Evolutionary conservation across 169 alveolate genomes (phyloP).

Genomic region (Cryptosporidium bovis): DNA sequence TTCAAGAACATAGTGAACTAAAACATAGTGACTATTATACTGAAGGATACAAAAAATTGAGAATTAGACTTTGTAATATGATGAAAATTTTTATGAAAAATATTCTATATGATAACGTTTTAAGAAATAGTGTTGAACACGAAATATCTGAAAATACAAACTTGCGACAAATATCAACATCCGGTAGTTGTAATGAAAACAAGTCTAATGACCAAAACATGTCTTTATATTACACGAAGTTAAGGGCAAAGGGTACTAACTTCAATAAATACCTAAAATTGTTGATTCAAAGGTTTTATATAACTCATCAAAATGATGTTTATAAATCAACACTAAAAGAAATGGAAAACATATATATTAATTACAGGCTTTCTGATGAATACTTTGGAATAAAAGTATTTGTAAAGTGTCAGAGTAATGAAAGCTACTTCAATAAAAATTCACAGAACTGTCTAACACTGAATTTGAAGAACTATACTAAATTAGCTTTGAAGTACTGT

Average conservation of each 20-base stretch:
- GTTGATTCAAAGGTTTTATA: conserved; percentile 23
- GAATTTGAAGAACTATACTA: conserved; percentile 37
- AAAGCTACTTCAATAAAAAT: neutral
- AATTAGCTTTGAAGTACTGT: conserved; percentile 39
- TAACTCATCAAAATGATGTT: conserved; percentile 39
- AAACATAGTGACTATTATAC: conserved; percentile 27
- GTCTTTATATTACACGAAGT: conserved; percentile 30
- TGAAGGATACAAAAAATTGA: conserved; percentile 44
- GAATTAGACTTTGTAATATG: conserved; percentile 23
- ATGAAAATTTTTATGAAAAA: conserved; percentile 25
- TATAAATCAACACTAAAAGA: conserved; percentile 42
- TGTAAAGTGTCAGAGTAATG: neutral
- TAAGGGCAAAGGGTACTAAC: conserved; percentile 34
- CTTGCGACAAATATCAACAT: neutral
- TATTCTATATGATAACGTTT: conserved; percentile 7
- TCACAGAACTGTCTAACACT: conserved; percentile 12
- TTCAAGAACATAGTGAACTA: conserved; percentile 28
- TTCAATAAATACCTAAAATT: conserved; percentile 34
- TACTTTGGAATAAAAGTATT: conserved; percentile 41
- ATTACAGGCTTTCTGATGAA: conserved; percentile 36
- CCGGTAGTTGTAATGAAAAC: neutral
- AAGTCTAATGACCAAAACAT: conserved; percentile 24
- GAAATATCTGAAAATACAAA: neutral
- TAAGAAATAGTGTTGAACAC: conserved; percentile 1
- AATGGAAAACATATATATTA: conserved; percentile 34